Evolutionary conservation across 345 rosid genomes (phyloP).

Genomic region (Lepidium africanum): DNA sequence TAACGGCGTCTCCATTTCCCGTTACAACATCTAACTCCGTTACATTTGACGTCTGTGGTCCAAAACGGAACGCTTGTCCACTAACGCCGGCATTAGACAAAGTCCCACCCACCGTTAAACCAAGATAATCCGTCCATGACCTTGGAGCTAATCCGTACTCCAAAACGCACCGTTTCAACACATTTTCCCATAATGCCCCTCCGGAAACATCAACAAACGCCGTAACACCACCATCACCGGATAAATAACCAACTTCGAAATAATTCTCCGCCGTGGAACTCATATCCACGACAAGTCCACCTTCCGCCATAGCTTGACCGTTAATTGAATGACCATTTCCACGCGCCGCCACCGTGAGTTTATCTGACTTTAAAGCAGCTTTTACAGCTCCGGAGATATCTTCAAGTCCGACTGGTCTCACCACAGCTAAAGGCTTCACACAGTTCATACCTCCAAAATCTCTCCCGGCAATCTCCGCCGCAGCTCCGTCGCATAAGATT

Average conservation of each 20-base stretch:
- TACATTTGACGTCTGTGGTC: slow-evolving; percentile 92
- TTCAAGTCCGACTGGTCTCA: slow-evolving; percentile 52
- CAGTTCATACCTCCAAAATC: slow-evolving; percentile 86
- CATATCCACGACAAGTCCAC: slow-evolving; percentile 84
- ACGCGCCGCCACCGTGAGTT: slow-evolving; percentile 84
- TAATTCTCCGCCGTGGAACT: slow-evolving; percentile 42
- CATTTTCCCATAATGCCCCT: slow-evolving; percentile 94
- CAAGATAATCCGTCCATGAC: slow-evolving; percentile 93
- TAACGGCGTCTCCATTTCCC: slow-evolving; percentile 55
- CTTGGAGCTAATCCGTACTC: slow-evolving; percentile 78
- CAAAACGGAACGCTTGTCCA: slow-evolving; percentile 86
- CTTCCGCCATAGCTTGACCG: slow-evolving; percentile 92
- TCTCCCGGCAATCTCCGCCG: slow-evolving; percentile 35
- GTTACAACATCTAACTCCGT: slow-evolving; percentile 84
- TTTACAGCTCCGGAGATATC: slow-evolving; percentile 55
- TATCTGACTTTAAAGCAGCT: slow-evolving; percentile 41
- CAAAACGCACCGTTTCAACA: slow-evolving; percentile 56
- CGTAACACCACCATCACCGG: slow-evolving; percentile 11
- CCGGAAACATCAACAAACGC: slow-evolving; percentile 59
- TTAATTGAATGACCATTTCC: slow-evolving; percentile 97
- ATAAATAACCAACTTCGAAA: slow-evolving; percentile 21
- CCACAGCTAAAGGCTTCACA: slow-evolving; percentile 48
- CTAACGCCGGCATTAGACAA: slow-evolving; percentile 93
- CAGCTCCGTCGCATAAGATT: slow-evolving; percentile 26
- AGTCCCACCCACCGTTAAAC: slow-evolving; percentile 91